Percentiles rank a stretch among this genome's conserved stretches.
Evolutionary conservation across 2,329 filamentous ascomycete species (phyloP).

Genomic region (Corniculantispora saksenae): DNA sequence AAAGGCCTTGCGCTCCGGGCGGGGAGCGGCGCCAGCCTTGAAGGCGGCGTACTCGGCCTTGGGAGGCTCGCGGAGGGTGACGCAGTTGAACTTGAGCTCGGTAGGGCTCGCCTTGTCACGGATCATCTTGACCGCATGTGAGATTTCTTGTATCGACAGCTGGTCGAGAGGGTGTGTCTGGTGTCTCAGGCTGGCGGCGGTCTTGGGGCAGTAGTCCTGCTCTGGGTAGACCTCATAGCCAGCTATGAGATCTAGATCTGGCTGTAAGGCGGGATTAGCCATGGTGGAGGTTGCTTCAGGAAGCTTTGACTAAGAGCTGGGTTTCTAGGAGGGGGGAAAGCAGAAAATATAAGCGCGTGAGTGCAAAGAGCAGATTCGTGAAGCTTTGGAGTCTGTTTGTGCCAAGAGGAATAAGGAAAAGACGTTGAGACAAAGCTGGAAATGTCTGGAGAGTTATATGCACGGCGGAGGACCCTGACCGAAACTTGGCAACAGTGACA

Average conservation of each 20-base stretch:
- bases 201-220: conserved; percentile 42
- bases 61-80: conserved; percentile 65
- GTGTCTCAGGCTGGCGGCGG: conserved; percentile 36
- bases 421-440: background rate
- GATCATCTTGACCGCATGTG: conserved; percentile 50
- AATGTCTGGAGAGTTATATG: conserved; percentile 13
- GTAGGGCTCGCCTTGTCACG: conserved; percentile 37
- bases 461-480: background rate
- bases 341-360: too few species aligned
- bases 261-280: conserved; percentile 24
- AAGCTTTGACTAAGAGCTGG: background rate
- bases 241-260: conserved; percentile 45
- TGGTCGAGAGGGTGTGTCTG: conserved; percentile 47
- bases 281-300: conserved; percentile 20
- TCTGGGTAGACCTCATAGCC: conserved; percentile 44
- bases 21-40: conserved; percentile 49
- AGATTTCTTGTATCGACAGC: conserved; percentile 57
- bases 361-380: background rate
- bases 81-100: conserved; percentile 56
- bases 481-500: conserved; percentile 7
- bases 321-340: background rate
- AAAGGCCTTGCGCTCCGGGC: conserved; percentile 51
- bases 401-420: background rate
- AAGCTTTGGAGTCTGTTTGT: background rate
- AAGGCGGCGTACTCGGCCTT: conserved; percentile 66